These are phyloP conservation scores for Chaetomiaceae sp. DNA, from an alignment of 2,329 filamentous ascomycete species.

Conservation along the genomic window DNA sequence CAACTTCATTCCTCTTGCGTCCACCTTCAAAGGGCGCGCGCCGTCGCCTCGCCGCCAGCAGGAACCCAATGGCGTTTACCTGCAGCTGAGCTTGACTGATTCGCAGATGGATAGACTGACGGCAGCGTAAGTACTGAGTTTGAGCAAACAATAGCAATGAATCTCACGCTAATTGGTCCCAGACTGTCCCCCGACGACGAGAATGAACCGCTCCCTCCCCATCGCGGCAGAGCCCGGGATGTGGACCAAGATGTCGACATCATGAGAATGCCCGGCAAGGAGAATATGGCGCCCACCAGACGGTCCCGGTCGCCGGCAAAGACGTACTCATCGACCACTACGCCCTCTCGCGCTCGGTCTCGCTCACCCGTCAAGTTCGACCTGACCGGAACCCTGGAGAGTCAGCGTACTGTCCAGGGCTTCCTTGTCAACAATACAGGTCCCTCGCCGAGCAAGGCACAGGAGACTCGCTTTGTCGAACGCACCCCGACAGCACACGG, in stretches of 20 bases:
- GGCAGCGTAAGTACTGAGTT: slow-evolving; percentile 37
- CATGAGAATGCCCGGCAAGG: not conserved
- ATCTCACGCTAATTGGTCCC: slow-evolving; percentile 10
- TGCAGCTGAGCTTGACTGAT: slow-evolving; percentile 46
- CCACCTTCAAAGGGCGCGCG: slow-evolving; percentile 26
- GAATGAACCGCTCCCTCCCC: not conserved
- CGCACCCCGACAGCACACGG: not conserved
- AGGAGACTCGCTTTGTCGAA: not conserved
- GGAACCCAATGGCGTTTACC: slow-evolving; percentile 37
- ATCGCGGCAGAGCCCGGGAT: slow-evolving; percentile 4
- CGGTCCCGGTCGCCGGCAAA: slow-evolving; percentile 20
- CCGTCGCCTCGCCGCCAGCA: slow-evolving; percentile 35
- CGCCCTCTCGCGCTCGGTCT: slow-evolving; percentile 17
- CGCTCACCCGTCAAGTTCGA: slow-evolving; percentile 24
- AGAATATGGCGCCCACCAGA: slow-evolving; percentile 3
- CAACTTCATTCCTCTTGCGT: slow-evolving; percentile 36
- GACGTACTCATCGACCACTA: not conserved
- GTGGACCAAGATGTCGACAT: not conserved
- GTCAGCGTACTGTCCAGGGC: slow-evolving; percentile 9
- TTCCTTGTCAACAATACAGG: not conserved
- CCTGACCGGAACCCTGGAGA: slow-evolving; percentile 4
- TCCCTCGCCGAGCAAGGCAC: slow-evolving; percentile 14
- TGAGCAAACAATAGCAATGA: not conserved
- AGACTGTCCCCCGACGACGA: slow-evolving; percentile 17
- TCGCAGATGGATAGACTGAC: slow-evolving; percentile 45